These are phyloP conservation scores for Dissophora globulifera DNA, from an alignment of 192 early-diverging fungal species.

Conservation along the genomic window DNA sequence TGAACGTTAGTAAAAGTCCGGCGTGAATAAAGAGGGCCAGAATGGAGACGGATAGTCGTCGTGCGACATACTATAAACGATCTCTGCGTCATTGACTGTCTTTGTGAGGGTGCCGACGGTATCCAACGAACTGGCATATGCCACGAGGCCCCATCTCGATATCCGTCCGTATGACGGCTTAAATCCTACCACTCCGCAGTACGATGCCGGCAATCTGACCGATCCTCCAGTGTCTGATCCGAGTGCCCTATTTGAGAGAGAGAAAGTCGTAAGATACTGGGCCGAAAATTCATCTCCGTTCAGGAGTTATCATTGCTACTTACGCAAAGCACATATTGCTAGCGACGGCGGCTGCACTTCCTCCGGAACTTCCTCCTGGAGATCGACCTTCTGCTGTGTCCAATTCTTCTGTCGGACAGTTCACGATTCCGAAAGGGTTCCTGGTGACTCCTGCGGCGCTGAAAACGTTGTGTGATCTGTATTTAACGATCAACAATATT, in stretches of 20 bases:
- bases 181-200: constrained; percentile 92
- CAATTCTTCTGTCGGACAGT: neutral
- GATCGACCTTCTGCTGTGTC: constrained; percentile 51
- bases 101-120: constrained; percentile 84
- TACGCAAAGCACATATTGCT: constrained; percentile 80
- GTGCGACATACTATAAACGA: constrained; percentile 67
- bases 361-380: constrained; percentile 93
- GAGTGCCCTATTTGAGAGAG: constrained; percentile 65
- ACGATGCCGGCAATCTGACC: constrained; percentile 92
- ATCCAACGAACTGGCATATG: constrained; percentile 90
- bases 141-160: constrained; percentile 85
- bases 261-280: too few relatives aligned
- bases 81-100: constrained; percentile 63
- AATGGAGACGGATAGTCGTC: too few relatives aligned
- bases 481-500: too few relatives aligned
- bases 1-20: too few relatives aligned
- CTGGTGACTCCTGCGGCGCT: constrained; percentile 13
- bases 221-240: constrained; percentile 97
- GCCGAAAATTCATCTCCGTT: too few relatives aligned
- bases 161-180: constrained; percentile 92
- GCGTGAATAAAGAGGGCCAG: too few relatives aligned
- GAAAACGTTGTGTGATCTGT: constrained; percentile 40
- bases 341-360: constrained; percentile 91
- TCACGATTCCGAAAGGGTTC: constrained; percentile 45
- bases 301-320: constrained; percentile 40